Evolutionary conservation across 192 early-diverging fungal species (phyloP), one percentile per base, ranked within the genome.

Genomic region (Coemansia sp.): DNA sequence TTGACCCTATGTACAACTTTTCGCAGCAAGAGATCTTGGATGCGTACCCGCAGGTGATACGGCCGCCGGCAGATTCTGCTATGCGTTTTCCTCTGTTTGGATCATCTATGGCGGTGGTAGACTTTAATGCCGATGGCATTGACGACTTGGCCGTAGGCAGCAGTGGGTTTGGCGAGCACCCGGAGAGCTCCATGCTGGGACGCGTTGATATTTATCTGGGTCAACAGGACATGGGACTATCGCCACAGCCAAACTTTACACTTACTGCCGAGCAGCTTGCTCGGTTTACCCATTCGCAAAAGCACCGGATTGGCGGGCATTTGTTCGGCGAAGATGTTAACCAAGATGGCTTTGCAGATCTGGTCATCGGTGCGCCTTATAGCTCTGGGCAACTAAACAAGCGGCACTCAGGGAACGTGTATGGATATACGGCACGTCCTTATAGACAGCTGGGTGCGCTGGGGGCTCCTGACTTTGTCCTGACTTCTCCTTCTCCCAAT

Each of bases 121-220:
- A 95, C 63, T 69, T 90, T 16, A 95, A 95, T 58, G 58, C 71
- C 11, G 93, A 95, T 62, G 91, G 93, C 0, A 84, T 93, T 16
- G 91, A 92, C 60, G 91, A 95, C 66, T 71, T 95, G 34, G 90
- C 79, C 4, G 81, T 95, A 6, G 82, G 85, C 3, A 71, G 69
- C 58, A 71, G 65, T 58, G 40, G 84, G 80, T 34, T 89, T 86
- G 31, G 80, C 44, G 58, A 32, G 53, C 57, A 37, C 42, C 67
- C 48, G 21, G 65, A 51, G 6, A 74, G 51, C 6, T 15, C 18
- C 36, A 64, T 54, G 54, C 68, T 72, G 9, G 89, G 90, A 0
- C 66, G 74, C 1, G 78, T 93, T 8, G 84, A 82, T 62, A 76
- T 91, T 3, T 88, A 81, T 54, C 81, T 89, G 71, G 90, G 90